Conservation (phyloP, 2,329 filamentous ascomycete genomes). For the Alternaria atra region DNA sequence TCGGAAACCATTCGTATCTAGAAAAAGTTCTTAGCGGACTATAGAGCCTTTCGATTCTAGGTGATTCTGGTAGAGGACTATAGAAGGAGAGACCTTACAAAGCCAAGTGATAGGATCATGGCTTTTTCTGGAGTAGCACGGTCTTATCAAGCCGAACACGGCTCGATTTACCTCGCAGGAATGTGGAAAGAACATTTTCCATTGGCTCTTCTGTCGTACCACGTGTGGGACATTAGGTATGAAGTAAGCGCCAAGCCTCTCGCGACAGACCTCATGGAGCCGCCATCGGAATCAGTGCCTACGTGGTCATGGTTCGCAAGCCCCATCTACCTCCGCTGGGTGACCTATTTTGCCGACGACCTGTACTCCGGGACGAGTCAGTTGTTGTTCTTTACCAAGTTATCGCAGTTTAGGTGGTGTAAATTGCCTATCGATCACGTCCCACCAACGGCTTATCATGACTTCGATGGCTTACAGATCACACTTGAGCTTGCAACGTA, state of each 20-base stretch:
- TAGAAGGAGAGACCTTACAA: neutral
- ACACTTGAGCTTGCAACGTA: neutral
- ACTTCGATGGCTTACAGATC: conserved; percentile 2
- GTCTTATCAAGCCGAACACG: neutral
- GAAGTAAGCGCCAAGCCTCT: no score
- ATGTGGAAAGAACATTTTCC: neutral
- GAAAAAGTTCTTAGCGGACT: no score
- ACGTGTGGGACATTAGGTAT: no score
- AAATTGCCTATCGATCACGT: neutral
- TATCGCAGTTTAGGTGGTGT: neutral
- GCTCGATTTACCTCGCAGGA: neutral
- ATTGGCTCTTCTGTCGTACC: no score
- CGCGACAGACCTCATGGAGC: no score
- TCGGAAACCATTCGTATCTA: no score
- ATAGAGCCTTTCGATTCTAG: no score
- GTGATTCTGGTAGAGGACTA: neutral
- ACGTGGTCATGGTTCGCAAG: conserved; percentile 18
- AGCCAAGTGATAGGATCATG: neutral
- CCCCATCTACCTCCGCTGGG: conserved; percentile 1
- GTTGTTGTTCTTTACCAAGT: no score
- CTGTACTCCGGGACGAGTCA: no score
- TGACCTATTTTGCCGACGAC: no score
- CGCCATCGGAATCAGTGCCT: neutral
- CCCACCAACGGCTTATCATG: neutral
- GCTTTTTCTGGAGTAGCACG: neutral